These are phyloP conservation scores for Closterium sp. DNA, from an alignment of 139 green algal genomes.

Conservation along the genomic window DNA sequence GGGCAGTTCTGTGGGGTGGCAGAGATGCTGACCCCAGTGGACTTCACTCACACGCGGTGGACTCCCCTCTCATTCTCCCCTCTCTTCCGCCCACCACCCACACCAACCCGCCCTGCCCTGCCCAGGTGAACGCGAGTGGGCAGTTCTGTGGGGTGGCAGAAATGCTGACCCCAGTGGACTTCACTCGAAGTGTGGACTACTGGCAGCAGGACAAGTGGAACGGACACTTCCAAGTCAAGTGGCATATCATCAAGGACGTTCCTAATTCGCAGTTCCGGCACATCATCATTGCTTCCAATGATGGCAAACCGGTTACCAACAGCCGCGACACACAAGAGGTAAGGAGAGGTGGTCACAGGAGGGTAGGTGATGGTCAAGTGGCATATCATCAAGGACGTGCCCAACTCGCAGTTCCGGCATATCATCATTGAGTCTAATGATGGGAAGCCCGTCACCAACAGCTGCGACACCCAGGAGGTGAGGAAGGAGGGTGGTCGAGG, in stretches of 20 bases:
- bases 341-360: not conserved
- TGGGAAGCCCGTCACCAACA: constrained; percentile 54
- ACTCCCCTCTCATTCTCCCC: not conserved
- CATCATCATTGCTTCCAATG: constrained; percentile 46
- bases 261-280: constrained; percentile 47
- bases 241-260: constrained; percentile 54
- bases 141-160: constrained; percentile 57
- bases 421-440: constrained; percentile 49
- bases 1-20: constrained; percentile 57
- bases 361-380: constrained; percentile 26
- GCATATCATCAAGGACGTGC: constrained; percentile 52
- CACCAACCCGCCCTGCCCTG: too few relatives aligned
- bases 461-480: constrained; percentile 50
- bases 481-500: too few relatives aligned
- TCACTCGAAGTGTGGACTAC: not conserved
- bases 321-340: constrained; percentile 53
- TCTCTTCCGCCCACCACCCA: not conserved
- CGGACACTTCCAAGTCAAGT: constrained; percentile 44
- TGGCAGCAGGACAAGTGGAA: constrained; percentile 49
- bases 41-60: constrained; percentile 30
- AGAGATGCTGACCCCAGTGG: constrained; percentile 48
- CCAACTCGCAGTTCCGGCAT: constrained; percentile 46
- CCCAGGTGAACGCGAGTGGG: constrained; percentile 51
- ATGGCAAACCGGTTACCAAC: constrained; percentile 56
- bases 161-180: constrained; percentile 47